phyloP scores from a whole-genome alignment of 1,284 basidiomycete species.

The Termitomyces sp. region DNA sequence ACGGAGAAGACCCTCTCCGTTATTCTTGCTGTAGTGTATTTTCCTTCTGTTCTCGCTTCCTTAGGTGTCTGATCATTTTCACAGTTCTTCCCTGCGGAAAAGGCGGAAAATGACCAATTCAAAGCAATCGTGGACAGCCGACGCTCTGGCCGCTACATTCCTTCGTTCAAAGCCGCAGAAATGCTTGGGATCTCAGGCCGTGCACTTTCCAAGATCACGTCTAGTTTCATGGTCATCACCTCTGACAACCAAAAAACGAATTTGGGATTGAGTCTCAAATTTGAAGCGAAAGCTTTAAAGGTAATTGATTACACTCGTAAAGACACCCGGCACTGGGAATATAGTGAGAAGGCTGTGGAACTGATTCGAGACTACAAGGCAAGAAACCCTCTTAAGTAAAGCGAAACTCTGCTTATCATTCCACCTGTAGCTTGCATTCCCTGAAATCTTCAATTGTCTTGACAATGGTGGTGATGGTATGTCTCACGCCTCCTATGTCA shows the following conservation, averaged over 20 bases:
- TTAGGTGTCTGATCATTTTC: not conserved
- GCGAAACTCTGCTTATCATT: not conserved
- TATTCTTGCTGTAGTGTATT: slow-evolving; percentile 68
- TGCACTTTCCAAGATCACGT: slow-evolving; percentile 85
- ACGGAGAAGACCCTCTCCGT: slow-evolving; percentile 68
- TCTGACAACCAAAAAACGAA: slow-evolving; percentile 81
- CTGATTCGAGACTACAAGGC: slow-evolving; percentile 84
- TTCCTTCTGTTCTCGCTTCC: slow-evolving; percentile 2
- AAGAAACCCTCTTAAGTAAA: slow-evolving; percentile 9
- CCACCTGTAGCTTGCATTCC: slow-evolving; percentile 57
- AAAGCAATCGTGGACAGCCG: slow-evolving; percentile 58
- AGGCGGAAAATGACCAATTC: slow-evolving; percentile 75
- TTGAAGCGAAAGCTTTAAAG: slow-evolving; percentile 94
- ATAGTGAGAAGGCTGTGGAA: slow-evolving; percentile 80
- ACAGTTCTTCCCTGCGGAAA: slow-evolving; percentile 83
- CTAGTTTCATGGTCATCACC: slow-evolving; percentile 83
- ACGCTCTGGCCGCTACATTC: slow-evolving; percentile 59
- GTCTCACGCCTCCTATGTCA: slow-evolving; percentile 17
- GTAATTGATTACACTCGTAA: slow-evolving; percentile 93
- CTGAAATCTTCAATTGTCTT: slow-evolving; percentile 73
- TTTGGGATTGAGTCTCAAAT: slow-evolving; percentile 92
- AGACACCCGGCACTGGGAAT: slow-evolving; percentile 87
- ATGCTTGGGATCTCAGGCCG: slow-evolving; percentile 69
- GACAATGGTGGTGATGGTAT: slow-evolving; percentile 68
- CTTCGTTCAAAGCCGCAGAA: slow-evolving; percentile 71